Percentiles rank a stretch among this genome's conserved stretches.
These are phyloP conservation scores for Rhododendron henanense DNA, from an alignment of 148 eudicot species.

Conservation along the genomic window DNA sequence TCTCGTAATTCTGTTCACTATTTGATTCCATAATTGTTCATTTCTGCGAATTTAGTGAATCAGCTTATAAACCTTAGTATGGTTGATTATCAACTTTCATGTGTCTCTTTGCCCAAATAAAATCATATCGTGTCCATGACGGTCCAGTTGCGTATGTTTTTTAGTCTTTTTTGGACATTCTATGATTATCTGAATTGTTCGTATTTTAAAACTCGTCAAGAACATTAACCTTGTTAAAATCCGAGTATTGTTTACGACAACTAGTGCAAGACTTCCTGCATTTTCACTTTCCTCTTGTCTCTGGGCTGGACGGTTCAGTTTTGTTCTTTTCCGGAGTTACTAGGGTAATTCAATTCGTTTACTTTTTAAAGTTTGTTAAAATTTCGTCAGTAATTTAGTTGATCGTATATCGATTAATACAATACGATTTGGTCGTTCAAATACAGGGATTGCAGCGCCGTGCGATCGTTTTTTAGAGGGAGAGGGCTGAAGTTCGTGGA, in stretches of 20 bases:
- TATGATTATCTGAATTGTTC: not conserved
- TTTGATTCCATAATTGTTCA: no score
- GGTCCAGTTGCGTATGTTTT: not conserved
- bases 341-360: not conserved
- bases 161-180: not conserved
- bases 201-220: no score
- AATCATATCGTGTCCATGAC: not conserved
- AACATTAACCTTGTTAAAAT: not conserved
- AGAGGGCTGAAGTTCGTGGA: conserved; percentile 59
- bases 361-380: not conserved
- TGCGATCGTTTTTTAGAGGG: conserved; percentile 58
- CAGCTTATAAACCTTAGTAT: not conserved
- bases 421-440: not conserved
- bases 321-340: not conserved
- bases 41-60: not conserved
- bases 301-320: not conserved
- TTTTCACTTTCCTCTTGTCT: not conserved
- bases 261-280: not conserved
- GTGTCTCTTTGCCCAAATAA: not conserved
- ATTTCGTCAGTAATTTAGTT: not conserved
- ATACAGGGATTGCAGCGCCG: conserved; percentile 65
- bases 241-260: no score
- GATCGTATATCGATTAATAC: not conserved
- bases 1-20: no score
- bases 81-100: not conserved